Base-by-base conservation (phyloP, 192 early-diverging fungal species). In the Jimgerdemannia flammicorona region DNA sequence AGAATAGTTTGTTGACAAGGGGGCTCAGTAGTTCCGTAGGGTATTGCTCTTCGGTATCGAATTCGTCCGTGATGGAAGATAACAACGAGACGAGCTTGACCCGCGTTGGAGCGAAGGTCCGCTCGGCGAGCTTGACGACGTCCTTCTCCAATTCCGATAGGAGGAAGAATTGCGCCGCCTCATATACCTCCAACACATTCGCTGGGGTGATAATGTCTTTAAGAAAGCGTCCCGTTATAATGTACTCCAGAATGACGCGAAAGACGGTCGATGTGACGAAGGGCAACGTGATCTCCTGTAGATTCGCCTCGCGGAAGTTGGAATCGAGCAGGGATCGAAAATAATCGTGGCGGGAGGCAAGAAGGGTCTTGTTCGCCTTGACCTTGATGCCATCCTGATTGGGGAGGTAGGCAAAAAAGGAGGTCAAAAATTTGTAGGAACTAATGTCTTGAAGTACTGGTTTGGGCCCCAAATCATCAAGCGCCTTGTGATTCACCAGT, bases 111-210 rank as follows among this genome's bases (percentile, higher is more conserved):
- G 29, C 67, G 40, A 68, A 41, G 7, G 40, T 20, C 19, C 40
- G 6, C 19, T 68, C 67, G 9, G 67, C 67, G 19, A 68, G 67
- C 19, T 40, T 63, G 67, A 69, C 4, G 41, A 73, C 65, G 43
- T 29, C 63, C 17, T 70, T 70, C 43, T 72, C 49, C 64, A 76
- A 41, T 2, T 63, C 70, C 8, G 40, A 29, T 29, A 71, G 40
- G 18, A 44, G 10, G 71, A 76, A 76, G 66, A 66, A 76, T n/a
- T 76, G 40, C 3, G 75, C 70, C 11, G 70, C 75, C 3, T 39
- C 19, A 42, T 72, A 76, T 9, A 64, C 4, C 44, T 72, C 59
- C 3, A 76, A 8, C 17, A 66, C 18, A 72, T 70, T 76, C 40
- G 70, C 69, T 0, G 41, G 17, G 2, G 75, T 73, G 40, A 76